phyloP scores from a whole-genome alignment of 192 early-diverging fungal genomes.

The Thamnidium elegans region DNA sequence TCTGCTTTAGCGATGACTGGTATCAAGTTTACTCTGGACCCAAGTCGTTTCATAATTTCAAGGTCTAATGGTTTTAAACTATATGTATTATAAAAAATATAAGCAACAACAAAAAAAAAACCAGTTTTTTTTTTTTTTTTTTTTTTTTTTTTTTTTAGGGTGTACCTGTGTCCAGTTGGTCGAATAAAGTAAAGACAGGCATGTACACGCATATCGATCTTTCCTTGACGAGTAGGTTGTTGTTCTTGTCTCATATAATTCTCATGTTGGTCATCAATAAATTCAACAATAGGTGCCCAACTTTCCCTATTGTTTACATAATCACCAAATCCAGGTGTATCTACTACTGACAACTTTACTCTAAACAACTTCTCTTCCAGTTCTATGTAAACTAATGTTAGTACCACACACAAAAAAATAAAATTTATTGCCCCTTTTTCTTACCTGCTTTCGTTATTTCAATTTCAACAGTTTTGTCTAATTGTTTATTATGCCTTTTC shows the following conservation, averaged over 20 bases:
- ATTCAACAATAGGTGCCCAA: constrained; percentile 94
- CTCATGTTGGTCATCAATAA: constrained; percentile 94
- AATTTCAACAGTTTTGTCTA: constrained; percentile 96
- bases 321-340: constrained; percentile 98
- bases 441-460: constrained; percentile 94
- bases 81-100: background rate
- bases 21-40: constrained; percentile 87
- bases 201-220: constrained; percentile 92
- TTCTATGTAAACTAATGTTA: constrained; percentile 49
- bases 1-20: constrained; percentile 92
- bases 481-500: constrained; percentile 83
- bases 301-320: constrained; percentile 94
- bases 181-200: constrained; percentile 96
- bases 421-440: background rate
- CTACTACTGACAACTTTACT: constrained; percentile 90
- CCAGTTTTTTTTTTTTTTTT: background rate
- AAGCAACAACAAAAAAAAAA: background rate
- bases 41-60: constrained; percentile 90
- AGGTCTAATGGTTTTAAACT: constrained; percentile 82
- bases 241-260: constrained; percentile 92
- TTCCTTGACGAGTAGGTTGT: constrained; percentile 73
- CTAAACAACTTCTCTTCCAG: constrained; percentile 94
- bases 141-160: background rate
- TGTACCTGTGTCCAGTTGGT: constrained; percentile 88
- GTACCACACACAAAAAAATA: no score